Conservation (phyloP, 2,329 filamentous ascomycete genomes). For the Arthroderma sp. region DNA sequence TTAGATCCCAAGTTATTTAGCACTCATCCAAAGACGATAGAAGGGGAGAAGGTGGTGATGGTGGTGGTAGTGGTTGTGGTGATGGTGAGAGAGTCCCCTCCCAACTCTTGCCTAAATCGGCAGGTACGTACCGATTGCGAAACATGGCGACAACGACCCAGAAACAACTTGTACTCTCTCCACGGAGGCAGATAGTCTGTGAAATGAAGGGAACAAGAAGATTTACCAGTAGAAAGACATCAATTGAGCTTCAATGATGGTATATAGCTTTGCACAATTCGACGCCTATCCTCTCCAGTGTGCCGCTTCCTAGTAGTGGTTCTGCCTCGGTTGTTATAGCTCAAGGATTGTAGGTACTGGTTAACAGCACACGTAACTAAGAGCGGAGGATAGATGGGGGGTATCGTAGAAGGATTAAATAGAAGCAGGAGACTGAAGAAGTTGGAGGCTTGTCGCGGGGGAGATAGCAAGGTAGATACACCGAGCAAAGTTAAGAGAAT, state of each 20-base stretch:
- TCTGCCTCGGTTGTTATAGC: too few relatives aligned
- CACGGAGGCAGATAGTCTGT: slow-evolving; percentile 4
- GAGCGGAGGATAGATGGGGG: too few relatives aligned
- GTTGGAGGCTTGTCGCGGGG: too few relatives aligned
- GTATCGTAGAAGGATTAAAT: too few relatives aligned
- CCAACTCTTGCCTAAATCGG: not conserved
- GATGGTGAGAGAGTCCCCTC: not conserved
- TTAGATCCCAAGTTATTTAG: slow-evolving; percentile 4
- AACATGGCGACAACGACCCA: slow-evolving; percentile 9
- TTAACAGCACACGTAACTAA: too few relatives aligned
- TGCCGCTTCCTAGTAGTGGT: too few relatives aligned
- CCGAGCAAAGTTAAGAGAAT: too few relatives aligned
- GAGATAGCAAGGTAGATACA: too few relatives aligned
- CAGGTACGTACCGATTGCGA: slow-evolving; percentile 32
- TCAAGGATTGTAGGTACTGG: too few relatives aligned
- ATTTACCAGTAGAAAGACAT: slow-evolving; percentile 3
- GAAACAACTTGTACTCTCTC: not conserved
- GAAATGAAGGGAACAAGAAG: slow-evolving; percentile 7
- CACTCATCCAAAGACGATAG: not conserved
- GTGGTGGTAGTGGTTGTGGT: not conserved
- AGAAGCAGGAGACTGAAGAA: too few relatives aligned
- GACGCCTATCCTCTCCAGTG: too few relatives aligned
- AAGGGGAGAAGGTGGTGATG: not conserved
- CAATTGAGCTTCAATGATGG: slow-evolving; percentile 2
- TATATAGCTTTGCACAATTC: too few relatives aligned